Conservation (phyloP, 2,329 filamentous ascomycete species). For the Mycosphaerelloides madeirae region DNA sequence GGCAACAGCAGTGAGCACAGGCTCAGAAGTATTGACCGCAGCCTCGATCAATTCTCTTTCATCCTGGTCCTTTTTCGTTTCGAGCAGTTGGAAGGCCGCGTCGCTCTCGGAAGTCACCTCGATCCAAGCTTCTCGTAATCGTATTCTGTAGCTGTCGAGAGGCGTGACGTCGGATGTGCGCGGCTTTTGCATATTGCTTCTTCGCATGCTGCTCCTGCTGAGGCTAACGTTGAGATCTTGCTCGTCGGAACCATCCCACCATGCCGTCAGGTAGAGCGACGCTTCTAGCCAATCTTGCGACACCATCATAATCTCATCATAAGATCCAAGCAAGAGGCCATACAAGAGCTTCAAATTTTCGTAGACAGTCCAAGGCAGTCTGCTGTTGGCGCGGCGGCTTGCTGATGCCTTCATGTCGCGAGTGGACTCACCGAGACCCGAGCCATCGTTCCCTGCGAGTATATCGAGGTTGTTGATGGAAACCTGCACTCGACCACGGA, state of each 20-base stretch:
- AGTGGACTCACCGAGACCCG: background rate
- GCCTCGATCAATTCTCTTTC: too few species aligned
- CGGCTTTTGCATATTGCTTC: conserved; percentile 36
- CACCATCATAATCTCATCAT: conserved; percentile 67
- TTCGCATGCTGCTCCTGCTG: conserved; percentile 38
- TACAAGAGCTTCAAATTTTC: conserved; percentile 78
- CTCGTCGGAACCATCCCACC: conserved; percentile 83
- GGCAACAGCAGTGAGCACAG: conserved; percentile 75
- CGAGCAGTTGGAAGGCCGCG: conserved; percentile 46
- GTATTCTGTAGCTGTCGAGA: conserved; percentile 67
- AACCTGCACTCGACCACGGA: conserved; percentile 63
- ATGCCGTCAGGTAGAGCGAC: conserved; percentile 73
- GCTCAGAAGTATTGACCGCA: conserved; percentile 68
- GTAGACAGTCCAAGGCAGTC: conserved; percentile 85
- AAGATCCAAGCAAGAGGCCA: conserved; percentile 70
- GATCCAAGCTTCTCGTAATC: conserved; percentile 67
- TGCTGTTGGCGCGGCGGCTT: conserved; percentile 71
- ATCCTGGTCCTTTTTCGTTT: too few species aligned
- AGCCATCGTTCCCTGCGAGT: background rate
- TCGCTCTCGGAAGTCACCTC: conserved; percentile 61
- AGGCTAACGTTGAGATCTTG: conserved; percentile 40
- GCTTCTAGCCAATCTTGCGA: conserved; percentile 92
- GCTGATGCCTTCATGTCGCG: conserved; percentile 24
- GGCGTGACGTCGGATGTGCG: conserved; percentile 49
- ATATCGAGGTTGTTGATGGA: background rate